Evolutionary conservation across 106 monocot genomes (phyloP), one percentile per base, ranked within the genome.

Genomic region (Allium fistulosum): DNA sequence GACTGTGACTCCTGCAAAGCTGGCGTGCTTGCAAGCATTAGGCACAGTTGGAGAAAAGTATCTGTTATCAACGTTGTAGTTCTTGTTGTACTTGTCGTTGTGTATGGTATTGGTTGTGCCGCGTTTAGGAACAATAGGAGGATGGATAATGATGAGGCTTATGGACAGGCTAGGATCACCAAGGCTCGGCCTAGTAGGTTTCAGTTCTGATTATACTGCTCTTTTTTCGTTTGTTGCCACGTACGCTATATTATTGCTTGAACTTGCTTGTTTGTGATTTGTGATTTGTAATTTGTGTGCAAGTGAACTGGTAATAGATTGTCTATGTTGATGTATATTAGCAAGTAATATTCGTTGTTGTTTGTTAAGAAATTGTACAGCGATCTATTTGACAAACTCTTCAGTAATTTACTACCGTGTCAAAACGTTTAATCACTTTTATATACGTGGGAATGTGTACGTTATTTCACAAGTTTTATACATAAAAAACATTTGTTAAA

Each of bases 1-100:
- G 28, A 61, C 10, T 87, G 87, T 17, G 77, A 87, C 77, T 87
- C 87, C 0, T 87, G 87, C 71, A 87, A 87, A 55, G 87, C 87
- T 1, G 83, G 87, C 2, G 80, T 87, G 11, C 75, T 87, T 8
- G 87, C 83, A 7, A 72, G 65, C 55, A 65, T 87, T 64, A 66
- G 63, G 59, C 74, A 80, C 15, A 87, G 87, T 69, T 87, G 87
- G 87, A 73, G 87, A 53, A 87, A 83, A 74, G 87, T 80, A 12
- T 83, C 87, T 0, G 51, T 87, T 6, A 80, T 87, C 70, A 87
- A 87, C 71, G 74, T 87, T 48, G 77, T 87, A 16, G 80, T 83
- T 61, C 83, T 87, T 15, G 67, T 87, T 68, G 75, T 80, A 51
- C 87, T 87, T 18, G 80, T 87, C 27, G 75, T 87, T 6, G 78